Conservation (phyloP, 768 basidiomycete genomes). For the Hortiboletus campestris region DNA sequence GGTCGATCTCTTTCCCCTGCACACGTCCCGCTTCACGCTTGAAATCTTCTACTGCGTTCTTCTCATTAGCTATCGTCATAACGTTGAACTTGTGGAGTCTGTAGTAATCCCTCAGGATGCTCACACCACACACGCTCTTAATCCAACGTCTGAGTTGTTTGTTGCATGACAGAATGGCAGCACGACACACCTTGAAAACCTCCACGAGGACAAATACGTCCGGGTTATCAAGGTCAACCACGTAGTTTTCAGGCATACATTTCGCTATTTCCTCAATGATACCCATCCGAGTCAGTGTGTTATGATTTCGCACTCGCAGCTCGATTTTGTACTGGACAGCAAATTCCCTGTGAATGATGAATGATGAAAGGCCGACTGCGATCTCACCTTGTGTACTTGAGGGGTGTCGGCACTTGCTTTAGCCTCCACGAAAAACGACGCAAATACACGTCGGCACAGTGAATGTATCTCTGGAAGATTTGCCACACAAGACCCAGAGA, state of each 20-base stretch:
- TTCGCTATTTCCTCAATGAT: slow-evolving; percentile 69
- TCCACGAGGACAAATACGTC: slow-evolving; percentile 77
- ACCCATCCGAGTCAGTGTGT: slow-evolving; percentile 54
- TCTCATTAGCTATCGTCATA: slow-evolving; percentile 62
- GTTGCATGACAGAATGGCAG: background rate
- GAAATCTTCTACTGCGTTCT: slow-evolving; percentile 38
- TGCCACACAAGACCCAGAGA: slow-evolving; percentile 64
- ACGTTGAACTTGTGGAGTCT: slow-evolving; percentile 75
- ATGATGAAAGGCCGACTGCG: background rate
- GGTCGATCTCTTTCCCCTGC: slow-evolving; percentile 15
- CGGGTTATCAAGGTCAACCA: slow-evolving; percentile 65
- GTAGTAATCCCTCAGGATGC: slow-evolving; percentile 73
- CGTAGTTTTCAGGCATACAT: slow-evolving; percentile 66
- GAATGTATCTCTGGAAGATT: slow-evolving; percentile 67
- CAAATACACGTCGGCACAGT: slow-evolving; percentile 55
- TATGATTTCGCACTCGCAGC: slow-evolving; percentile 72
- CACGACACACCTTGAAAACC: slow-evolving; percentile 70
- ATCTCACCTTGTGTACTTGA: slow-evolving; percentile 45
- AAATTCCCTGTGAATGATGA: background rate
- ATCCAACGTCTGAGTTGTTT: background rate
- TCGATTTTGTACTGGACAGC: slow-evolving; percentile 75
- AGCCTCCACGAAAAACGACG: slow-evolving; percentile 49
- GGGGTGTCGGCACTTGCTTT: slow-evolving; percentile 23
- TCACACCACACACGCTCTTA: slow-evolving; percentile 74
- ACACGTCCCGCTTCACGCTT: slow-evolving; percentile 34